Conservation (phyloP, 2,329 filamentous ascomycete genomes). For the Scedosporium apiospermum region DNA sequence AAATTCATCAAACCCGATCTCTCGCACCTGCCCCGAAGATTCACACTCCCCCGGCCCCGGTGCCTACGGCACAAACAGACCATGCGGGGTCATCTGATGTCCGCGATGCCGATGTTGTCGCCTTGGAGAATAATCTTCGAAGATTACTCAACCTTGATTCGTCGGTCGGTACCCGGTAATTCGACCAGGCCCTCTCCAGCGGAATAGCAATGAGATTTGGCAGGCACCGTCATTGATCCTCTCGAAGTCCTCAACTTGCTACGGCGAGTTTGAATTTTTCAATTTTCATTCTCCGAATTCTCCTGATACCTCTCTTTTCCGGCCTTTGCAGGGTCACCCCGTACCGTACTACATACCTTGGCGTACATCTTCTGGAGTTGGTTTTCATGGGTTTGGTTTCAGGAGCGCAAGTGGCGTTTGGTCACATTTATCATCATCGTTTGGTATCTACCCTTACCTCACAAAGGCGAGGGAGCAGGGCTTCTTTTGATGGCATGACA, state of each 20-base stretch:
- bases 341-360: not conserved
- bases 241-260: not conserved
- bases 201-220: too few species aligned
- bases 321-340: not conserved
- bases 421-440: not conserved
- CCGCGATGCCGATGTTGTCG: constrained; percentile 26
- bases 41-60: not conserved
- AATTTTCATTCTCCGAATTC: not conserved
- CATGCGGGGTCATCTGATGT: not conserved
- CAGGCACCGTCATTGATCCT: too few species aligned
- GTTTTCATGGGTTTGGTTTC: not conserved
- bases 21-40: not conserved
- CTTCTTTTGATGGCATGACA: not conserved
- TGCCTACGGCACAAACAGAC: not conserved
- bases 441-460: not conserved
- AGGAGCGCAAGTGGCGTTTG: not conserved
- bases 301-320: not conserved
- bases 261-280: not conserved
- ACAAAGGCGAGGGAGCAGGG: not conserved
- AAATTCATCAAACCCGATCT: not conserved
- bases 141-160: constrained; percentile 39
- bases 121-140: constrained; percentile 45
- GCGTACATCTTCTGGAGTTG: not conserved
- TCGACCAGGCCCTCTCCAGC: not conserved
- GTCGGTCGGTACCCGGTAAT: constrained; percentile 5